Evolutionary conservation across 2,329 filamentous ascomycete genomes (phyloP).

Genomic region (Ophiognomonia clavigignenti-juglandacearum): DNA sequence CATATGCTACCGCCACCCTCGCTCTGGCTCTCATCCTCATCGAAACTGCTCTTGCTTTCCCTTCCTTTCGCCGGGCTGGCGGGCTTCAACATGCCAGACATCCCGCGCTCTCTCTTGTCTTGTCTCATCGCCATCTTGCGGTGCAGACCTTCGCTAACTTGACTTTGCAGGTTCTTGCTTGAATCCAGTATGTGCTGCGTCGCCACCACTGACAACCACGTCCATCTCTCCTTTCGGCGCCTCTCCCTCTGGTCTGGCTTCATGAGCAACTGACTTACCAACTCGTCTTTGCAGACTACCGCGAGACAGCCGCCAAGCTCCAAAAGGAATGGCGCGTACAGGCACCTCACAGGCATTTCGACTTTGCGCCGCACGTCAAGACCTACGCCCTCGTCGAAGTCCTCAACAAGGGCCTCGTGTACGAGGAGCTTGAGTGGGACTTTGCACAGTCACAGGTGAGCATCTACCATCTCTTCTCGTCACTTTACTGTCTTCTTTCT

Average conservation of each 20-base stretch:
- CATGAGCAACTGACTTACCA: constrained; percentile 28
- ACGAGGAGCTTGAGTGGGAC: constrained; percentile 55
- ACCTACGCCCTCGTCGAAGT: constrained; percentile 59
- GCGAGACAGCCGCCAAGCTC: constrained; percentile 62
- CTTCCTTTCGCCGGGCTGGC: neutral
- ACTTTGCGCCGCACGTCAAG: constrained; percentile 61
- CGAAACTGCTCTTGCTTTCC: neutral
- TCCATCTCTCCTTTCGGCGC: constrained; percentile 10
- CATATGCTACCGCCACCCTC: neutral
- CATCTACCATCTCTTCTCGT: constrained; percentile 1
- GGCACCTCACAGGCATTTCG: constrained; percentile 57
- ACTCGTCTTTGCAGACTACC: constrained; percentile 49
- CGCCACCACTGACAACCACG: constrained; percentile 2
- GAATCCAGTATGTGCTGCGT: constrained; percentile 53
- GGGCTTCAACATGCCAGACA: too few species aligned
- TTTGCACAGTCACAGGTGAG: constrained; percentile 46
- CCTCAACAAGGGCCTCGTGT: constrained; percentile 59
- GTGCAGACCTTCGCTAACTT: constrained; percentile 17
- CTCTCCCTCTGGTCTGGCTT: neutral
- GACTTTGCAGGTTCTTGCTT: constrained; percentile 47
- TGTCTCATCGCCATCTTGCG: constrained; percentile 16
- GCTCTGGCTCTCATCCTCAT: neutral
- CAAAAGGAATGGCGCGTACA: constrained; percentile 64
- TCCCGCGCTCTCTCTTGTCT: constrained; percentile 10
- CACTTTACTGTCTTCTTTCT: constrained; percentile 6